These are phyloP conservation scores for Begonia fuchsioides DNA, from an alignment of 306 rosid species.

Conservation along the genomic window DNA sequence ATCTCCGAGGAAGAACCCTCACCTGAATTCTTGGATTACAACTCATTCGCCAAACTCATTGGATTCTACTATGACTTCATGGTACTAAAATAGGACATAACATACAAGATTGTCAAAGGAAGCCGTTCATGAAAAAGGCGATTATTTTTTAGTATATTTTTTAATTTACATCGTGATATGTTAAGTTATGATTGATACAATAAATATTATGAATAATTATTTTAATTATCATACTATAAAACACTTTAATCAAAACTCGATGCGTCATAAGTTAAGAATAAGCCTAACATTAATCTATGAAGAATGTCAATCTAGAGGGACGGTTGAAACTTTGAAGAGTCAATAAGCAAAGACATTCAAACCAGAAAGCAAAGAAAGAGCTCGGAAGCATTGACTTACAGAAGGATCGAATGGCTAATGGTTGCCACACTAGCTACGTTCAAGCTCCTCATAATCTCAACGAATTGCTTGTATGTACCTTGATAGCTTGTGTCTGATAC, in stretches of 20 bases:
- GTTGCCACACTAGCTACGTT: constrained; percentile 56
- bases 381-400: constrained; percentile 27
- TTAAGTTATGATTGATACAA: too few relatives aligned
- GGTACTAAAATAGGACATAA: constrained; percentile 30
- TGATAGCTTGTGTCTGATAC: constrained; percentile 76
- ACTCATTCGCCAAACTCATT: constrained; percentile 60
- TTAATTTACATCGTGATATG: too few relatives aligned
- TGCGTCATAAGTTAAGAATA: too few relatives aligned
- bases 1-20: constrained; percentile 62
- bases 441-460: constrained; percentile 67
- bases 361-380: not conserved
- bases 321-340: too few relatives aligned
- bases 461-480: constrained; percentile 88
- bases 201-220: too few relatives aligned
- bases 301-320: too few relatives aligned
- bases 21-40: constrained; percentile 52
- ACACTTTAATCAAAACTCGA: too few relatives aligned
- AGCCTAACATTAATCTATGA: too few relatives aligned
- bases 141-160: too few relatives aligned
- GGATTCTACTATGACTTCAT: constrained; percentile 79
- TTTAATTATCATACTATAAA: too few relatives aligned
- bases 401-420: constrained; percentile 71
- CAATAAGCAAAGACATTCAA: not conserved
- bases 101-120: not conserved
- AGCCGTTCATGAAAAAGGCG: too few relatives aligned